Conservation (phyloP, 179 eudicot genomes). For the Heliamphora pulchella region DNA sequence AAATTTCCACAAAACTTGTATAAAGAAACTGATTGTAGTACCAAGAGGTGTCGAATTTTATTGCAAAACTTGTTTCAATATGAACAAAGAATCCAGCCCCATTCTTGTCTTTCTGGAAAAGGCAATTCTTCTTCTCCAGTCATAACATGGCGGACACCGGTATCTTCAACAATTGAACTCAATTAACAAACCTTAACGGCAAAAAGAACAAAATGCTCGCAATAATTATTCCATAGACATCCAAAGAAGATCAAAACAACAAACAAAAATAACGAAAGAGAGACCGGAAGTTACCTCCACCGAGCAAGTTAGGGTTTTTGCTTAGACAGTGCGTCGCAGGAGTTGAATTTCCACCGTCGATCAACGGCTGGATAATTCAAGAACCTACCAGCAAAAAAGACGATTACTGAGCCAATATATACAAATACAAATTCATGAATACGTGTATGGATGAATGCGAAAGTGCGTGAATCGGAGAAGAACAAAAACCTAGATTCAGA, state of each 20-base stretch:
- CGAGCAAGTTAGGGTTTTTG: not conserved
- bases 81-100: not conserved
- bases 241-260: not conserved
- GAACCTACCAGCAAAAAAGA: not conserved
- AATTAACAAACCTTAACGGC: not conserved
- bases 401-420: not conserved
- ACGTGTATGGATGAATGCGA: not conserved
- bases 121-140: too few relatives aligned
- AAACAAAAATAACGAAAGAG: not conserved
- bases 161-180: not conserved
- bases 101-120: too few relatives aligned
- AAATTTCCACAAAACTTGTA: too few relatives aligned
- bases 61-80: not conserved
- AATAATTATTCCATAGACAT: not conserved
- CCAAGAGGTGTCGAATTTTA: too few relatives aligned
- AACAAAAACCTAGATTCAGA: not conserved
- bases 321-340: not conserved
- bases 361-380: not conserved
- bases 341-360: not conserved
- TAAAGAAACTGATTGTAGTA: too few relatives aligned
- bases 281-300: conserved; percentile 4
- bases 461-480: not conserved
- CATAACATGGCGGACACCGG: not conserved
- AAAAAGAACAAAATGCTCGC: not conserved
- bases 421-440: not conserved